A percentile compares a stretch with the other conserved stretches of the same genome.
Conservation (phyloP, 2,329 filamentous ascomycete species). For the Cercospora janseana region DNA sequence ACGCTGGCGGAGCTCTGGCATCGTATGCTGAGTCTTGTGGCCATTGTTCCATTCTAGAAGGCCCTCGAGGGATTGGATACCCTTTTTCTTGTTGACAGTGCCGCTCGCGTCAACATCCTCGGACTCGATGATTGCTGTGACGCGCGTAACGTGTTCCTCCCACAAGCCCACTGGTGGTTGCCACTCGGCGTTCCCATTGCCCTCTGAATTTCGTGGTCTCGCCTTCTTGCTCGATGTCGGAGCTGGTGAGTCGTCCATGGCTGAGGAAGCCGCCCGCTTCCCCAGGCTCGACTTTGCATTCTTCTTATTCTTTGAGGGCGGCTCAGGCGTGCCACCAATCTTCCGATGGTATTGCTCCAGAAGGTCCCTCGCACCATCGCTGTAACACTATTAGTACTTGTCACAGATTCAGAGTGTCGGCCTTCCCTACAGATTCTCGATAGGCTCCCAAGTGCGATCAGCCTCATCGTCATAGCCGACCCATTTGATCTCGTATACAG, state of each 20-base stretch:
- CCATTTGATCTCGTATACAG: constrained; percentile 75
- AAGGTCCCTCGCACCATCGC: constrained; percentile 49
- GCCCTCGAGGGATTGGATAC: constrained; percentile 58
- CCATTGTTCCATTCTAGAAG: constrained; percentile 73
- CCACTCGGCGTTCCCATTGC: constrained; percentile 50
- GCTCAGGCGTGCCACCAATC: constrained; percentile 60
- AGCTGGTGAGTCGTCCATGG: constrained; percentile 31
- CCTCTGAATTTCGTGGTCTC: constrained; percentile 28
- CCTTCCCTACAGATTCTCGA: constrained; percentile 62
- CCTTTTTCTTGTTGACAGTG: constrained; percentile 25
- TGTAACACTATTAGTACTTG: constrained; percentile 11
- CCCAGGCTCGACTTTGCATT: constrained; percentile 19
- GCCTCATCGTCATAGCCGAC: constrained; percentile 68
- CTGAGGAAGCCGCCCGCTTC: constrained; percentile 25
- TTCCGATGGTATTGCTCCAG: constrained; percentile 62
- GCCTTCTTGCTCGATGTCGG: constrained; percentile 28
- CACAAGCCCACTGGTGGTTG: constrained; percentile 70
- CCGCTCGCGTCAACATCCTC: constrained; percentile 24
- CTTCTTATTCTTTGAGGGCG: constrained; percentile 39
- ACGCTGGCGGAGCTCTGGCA: constrained; percentile 67
- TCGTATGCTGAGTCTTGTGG: constrained; percentile 70
- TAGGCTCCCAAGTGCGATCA: constrained; percentile 77
- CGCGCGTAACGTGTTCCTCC: constrained; percentile 69
- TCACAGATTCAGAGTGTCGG: not conserved
- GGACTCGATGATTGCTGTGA: constrained; percentile 71